Evolutionary conservation across 148 eudicot species (phyloP), one percentile per base, ranked within the genome.

Genomic region (Fagopyrum homotropicum): DNA sequence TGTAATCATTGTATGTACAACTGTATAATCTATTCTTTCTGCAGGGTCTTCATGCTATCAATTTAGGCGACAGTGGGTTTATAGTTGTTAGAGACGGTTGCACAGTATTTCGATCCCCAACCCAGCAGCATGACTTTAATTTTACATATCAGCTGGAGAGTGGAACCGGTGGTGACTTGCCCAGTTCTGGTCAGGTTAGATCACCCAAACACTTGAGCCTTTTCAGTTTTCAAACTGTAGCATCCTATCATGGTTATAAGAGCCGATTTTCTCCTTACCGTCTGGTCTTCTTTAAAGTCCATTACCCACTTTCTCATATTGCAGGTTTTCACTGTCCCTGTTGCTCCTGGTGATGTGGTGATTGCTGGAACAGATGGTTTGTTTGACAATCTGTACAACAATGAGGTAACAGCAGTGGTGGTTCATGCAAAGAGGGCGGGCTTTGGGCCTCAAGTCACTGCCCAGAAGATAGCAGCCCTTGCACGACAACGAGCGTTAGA

Each of bases 31-130:
- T 73, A 61, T 9, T 6, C 45, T 79, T 71, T 75, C 44, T 81
- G 80, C 82, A 91, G 97, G 93, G 93, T 71, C 80, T 91, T 35
- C 88, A 91, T 81, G 97, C 93, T 56, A 84, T 91, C 60, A 91
- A 91, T 78, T 80, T 91, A 72, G 97, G 97, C n/a, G 97, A 91
- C 78, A 91, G 97, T 78, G 97, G 97, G 22, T 91, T 91, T 75
- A 81, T 89, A 75, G 93, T 91, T 77, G 85, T 91, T 59, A 86
- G 93, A 81, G 93, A 89, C 72, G 97, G 97, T 45, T 81, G 86
- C 80, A 91, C 91, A 35, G 84, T 91, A 60, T 89, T 91, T 72
- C 89, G 86, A 15, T 89, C 97, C 71, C 93, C 97, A 35, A 90
- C 75, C 22, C 97, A 91, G 83, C 97, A 91, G 86, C 97, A 91